Percentiles rank a stretch among this genome's conserved stretches.
Evolutionary conservation across 257 asterid genomes (phyloP).

Genomic region (Fraxinus americana): DNA sequence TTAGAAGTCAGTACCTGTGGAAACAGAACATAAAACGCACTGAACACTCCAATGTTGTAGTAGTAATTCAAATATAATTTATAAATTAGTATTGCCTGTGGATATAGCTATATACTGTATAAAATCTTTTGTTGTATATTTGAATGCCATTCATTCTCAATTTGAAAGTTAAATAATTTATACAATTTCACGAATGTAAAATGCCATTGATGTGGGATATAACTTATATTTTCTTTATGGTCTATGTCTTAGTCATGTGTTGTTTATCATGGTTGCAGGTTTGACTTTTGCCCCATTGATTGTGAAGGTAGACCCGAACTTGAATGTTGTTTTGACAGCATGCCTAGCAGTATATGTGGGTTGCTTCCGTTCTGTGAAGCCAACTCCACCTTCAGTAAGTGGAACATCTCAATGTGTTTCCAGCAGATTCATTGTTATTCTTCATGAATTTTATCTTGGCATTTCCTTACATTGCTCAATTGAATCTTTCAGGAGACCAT

Average conservation of each 20-base stretch:
- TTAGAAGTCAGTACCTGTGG: not conserved
- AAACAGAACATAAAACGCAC: not conserved
- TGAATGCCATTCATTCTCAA: not conserved
- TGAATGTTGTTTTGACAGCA: slow-evolving; percentile 88
- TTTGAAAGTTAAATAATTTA: not conserved
- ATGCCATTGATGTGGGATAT: not conserved
- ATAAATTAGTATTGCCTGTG: not conserved
- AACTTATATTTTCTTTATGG: not conserved
- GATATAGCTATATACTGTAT: no score
- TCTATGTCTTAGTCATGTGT: slow-evolving; percentile 16
- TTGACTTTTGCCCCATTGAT: slow-evolving; percentile 86
- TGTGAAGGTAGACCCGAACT: slow-evolving; percentile 86
- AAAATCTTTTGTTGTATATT: not conserved
- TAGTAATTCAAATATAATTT: not conserved
- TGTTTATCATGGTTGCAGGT: slow-evolving; percentile 48
- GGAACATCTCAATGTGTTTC: slow-evolving; percentile 9
- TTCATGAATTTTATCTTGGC: not conserved
- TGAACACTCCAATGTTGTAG: not conserved
- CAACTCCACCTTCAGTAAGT: slow-evolving; percentile 93
- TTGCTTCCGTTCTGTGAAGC: slow-evolving; percentile 86
- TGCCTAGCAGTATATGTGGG: slow-evolving; percentile 88
- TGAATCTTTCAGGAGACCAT: slow-evolving; percentile 76
- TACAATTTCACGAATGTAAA: not conserved
- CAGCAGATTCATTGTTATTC: slow-evolving; percentile 10
- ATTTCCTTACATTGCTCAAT: slow-evolving; percentile 13